Conservation (phyloP, 2,329 filamentous ascomycete genomes). For the Verticillium longisporum region DNA sequence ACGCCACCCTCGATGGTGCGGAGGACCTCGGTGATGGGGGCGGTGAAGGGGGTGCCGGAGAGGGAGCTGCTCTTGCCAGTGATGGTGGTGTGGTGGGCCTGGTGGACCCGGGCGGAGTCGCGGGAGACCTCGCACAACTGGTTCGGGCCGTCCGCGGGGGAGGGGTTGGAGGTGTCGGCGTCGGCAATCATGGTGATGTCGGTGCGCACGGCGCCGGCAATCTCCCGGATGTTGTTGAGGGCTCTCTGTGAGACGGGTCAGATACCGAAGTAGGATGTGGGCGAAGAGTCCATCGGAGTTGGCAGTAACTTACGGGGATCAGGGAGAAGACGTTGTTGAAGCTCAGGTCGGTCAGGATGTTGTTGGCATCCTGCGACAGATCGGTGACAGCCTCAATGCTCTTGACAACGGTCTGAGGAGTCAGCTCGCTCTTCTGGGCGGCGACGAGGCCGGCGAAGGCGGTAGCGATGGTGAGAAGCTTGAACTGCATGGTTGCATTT, state of each 20-base stretch:
- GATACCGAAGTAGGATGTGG: fast-evolving
- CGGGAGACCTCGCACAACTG: conserved; percentile 9
- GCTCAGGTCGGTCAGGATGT: background rate
- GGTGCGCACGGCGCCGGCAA: background rate
- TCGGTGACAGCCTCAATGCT: background rate
- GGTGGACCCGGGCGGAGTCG: conserved; percentile 11
- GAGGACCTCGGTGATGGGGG: conserved; percentile 9
- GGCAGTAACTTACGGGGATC: background rate
- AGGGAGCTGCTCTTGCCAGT: conserved; percentile 11
- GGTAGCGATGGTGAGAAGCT: background rate
- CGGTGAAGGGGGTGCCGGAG: conserved; percentile 7
- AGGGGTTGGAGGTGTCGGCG: background rate
- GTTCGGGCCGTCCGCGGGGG: conserved; percentile 7
- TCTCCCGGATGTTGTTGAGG: conserved; percentile 3
- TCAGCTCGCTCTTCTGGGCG: background rate
- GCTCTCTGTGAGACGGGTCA: background rate
- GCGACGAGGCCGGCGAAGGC: background rate
- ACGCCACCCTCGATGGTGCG: conserved; percentile 11
- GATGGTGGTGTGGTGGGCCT: conserved; percentile 11
- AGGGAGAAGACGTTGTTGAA: background rate
- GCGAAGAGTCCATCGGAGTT: background rate
- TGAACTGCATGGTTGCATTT: background rate
- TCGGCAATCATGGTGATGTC: conserved; percentile 1
- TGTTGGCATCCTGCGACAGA: background rate
- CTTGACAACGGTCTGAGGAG: background rate